Conservation (phyloP, 352 stramenopile genomes). For the Pythium aquatile region DNA sequence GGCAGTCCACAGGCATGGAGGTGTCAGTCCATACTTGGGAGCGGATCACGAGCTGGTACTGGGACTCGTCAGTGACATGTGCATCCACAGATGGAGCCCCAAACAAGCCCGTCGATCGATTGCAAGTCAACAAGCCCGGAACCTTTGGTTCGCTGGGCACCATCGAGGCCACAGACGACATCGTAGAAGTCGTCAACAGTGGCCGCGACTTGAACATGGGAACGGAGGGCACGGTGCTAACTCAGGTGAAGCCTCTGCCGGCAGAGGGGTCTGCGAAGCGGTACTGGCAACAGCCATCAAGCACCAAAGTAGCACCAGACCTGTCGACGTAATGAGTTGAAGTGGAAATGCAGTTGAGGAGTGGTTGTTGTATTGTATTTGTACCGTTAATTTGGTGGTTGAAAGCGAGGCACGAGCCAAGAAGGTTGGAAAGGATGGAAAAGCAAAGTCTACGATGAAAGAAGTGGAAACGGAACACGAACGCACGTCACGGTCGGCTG, state of each 20-base stretch:
- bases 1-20: slow-evolving; percentile 38
- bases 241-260: slow-evolving; percentile 12
- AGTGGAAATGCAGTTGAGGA: not conserved
- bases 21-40: slow-evolving; percentile 39
- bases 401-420: slow-evolving; percentile 1
- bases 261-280: not conserved
- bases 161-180: slow-evolving; percentile 30
- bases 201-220: slow-evolving; percentile 34
- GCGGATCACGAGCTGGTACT: slow-evolving; percentile 59
- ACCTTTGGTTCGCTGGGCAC: not conserved
- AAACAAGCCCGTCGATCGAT: slow-evolving; percentile 17
- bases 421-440: not conserved
- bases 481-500: not conserved
- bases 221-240: not conserved
- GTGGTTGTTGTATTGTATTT: not conserved
- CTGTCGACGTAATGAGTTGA: not conserved
- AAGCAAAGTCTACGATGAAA: slow-evolving; percentile 5
- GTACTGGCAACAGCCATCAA: slow-evolving; percentile 1
- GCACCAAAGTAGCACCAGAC: slow-evolving; percentile 9
- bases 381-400: slow-evolving; percentile 4
- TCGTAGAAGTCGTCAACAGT: slow-evolving; percentile 40
- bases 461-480: slow-evolving; percentile 4
- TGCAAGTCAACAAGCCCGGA: not conserved
- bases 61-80: slow-evolving; percentile 28
- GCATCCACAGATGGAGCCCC: not conserved